Conservation (phyloP, 192 early-diverging fungal species). For the Coemansia pectinata region DNA sequence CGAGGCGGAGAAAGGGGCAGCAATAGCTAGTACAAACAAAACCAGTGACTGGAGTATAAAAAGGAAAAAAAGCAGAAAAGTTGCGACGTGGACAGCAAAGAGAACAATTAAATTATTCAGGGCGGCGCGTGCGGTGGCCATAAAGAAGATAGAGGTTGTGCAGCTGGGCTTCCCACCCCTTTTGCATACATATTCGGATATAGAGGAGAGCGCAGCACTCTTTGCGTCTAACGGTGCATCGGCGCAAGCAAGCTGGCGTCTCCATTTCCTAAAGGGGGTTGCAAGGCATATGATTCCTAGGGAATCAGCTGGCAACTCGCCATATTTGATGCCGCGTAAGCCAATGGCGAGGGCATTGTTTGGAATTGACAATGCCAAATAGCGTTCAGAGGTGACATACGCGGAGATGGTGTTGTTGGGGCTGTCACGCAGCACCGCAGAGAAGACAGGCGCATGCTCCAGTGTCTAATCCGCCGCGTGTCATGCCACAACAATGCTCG, state of each 20-base stretch:
- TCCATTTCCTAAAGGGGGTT: not conserved
- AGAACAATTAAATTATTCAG: not conserved
- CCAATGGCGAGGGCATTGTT: not conserved
- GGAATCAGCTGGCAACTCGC: not conserved
- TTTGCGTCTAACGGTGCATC: not conserved
- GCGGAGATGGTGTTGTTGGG: not conserved
- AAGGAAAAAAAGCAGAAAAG: not conserved
- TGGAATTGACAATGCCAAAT: not conserved
- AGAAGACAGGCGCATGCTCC: not conserved
- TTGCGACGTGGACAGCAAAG: not conserved
- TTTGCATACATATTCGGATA: constrained; percentile 1
- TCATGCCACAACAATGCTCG: not conserved
- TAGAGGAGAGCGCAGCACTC: not conserved
- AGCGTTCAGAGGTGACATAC: not conserved
- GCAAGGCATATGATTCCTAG: not conserved
- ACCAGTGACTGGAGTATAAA: not conserved
- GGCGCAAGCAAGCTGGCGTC: not conserved
- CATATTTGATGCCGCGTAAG: not conserved
- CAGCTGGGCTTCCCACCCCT: not conserved
- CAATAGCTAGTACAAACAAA: not conserved
- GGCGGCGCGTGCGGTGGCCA: not conserved
- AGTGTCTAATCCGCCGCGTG: not conserved
- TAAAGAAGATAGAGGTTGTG: not conserved
- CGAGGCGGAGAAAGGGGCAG: not conserved
- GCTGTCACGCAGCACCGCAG: not conserved